These are phyloP conservation scores for Rutstroemia sp. DNA, from an alignment of 2,329 filamentous ascomycete species.

Conservation along the genomic window DNA sequence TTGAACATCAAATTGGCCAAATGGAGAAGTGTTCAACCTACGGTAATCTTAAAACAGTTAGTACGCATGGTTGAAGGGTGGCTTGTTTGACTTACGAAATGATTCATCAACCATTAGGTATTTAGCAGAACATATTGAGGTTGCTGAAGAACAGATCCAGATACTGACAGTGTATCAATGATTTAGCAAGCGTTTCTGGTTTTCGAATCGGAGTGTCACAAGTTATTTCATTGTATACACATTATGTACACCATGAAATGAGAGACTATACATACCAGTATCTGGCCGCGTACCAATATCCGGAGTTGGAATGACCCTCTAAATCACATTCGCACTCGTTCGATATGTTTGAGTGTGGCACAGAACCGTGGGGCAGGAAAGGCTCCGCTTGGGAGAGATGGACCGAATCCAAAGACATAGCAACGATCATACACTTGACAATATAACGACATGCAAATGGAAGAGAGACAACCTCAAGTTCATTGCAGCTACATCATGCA, in stretches of 20 bases:
- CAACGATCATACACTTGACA: too few species aligned
- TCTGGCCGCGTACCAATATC: neutral
- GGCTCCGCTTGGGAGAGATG: too few species aligned
- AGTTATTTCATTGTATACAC: too few species aligned
- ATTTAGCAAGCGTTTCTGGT: neutral
- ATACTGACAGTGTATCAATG: neutral
- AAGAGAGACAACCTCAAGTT: too few species aligned
- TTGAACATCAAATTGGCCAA: neutral
- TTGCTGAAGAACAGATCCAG: neutral
- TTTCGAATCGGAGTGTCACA: neutral
- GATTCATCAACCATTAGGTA: neutral
- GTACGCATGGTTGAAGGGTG: neutral
- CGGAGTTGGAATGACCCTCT: neutral
- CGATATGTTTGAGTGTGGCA: neutral
- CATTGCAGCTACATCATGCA: too few species aligned
- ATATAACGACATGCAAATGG: too few species aligned
- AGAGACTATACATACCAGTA: neutral
- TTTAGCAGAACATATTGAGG: neutral
- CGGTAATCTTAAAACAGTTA: slow-evolving; percentile 5
- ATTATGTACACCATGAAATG: neutral
- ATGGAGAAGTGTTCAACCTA: neutral
- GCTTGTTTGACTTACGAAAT: neutral
- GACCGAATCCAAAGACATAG: too few species aligned
- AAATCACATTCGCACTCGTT: neutral
- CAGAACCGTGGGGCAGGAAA: neutral